phyloP scores from a whole-genome alignment of 129 eudicot species.

The Flaveria bidentis region DNA sequence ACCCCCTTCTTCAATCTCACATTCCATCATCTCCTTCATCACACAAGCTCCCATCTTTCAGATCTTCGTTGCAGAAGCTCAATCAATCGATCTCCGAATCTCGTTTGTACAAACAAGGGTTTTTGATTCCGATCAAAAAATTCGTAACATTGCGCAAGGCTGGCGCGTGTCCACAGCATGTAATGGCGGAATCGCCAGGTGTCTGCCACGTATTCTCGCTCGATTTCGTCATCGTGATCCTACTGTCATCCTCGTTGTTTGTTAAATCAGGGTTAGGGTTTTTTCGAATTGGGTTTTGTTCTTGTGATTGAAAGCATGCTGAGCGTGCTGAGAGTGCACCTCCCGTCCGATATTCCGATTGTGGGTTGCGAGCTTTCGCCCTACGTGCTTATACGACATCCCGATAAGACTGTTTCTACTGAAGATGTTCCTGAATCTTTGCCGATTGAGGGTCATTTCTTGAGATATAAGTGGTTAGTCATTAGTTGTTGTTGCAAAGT shows the following conservation, averaged over 20 bases:
- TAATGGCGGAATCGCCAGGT: conserved; percentile 87
- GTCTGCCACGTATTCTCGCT: conserved; percentile 52
- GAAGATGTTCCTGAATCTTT: conserved; percentile 53
- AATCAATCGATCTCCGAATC: conserved; percentile 20
- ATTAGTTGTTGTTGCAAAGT: not conserved
- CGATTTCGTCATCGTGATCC: conserved; percentile 16
- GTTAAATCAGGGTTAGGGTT: conserved; percentile 37
- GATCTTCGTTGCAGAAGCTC: conserved; percentile 27
- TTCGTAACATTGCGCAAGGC: conserved; percentile 38
- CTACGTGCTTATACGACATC: conserved; percentile 54
- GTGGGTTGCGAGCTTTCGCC: conserved; percentile 89
- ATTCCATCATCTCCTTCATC: not conserved
- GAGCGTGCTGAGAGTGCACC: conserved; percentile 73
- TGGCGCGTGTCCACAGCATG: conserved; percentile 59
- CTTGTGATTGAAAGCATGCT: conserved; percentile 42
- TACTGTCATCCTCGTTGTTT: conserved; percentile 29
- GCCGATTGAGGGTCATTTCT: conserved; percentile 55
- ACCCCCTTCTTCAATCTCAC: not conserved
- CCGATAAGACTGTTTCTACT: conserved; percentile 42
- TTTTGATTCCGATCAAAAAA: conserved; percentile 5
- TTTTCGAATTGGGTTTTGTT: conserved; percentile 13
- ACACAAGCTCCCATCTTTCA: not conserved
- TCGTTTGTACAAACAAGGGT: conserved; percentile 7
- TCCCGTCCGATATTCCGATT: conserved; percentile 90
- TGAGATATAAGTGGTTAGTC: conserved; percentile 65